Evolutionary conservation across 768 basidiomycete species (phyloP).

Genomic region (Boletus coccyginus): DNA sequence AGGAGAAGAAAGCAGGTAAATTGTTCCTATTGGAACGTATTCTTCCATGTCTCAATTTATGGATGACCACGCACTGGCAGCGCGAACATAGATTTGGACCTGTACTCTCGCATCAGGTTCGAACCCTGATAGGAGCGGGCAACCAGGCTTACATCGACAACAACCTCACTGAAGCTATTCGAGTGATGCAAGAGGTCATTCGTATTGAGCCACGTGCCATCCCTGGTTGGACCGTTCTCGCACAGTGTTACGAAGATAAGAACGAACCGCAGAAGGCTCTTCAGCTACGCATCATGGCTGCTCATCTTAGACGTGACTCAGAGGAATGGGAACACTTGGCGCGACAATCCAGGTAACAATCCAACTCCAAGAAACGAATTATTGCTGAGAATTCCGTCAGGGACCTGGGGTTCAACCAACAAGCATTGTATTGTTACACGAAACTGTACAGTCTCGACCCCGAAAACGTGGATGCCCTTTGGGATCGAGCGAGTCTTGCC

Average conservation of each 20-base stretch:
- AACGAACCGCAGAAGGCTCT: slow-evolving; percentile 16
- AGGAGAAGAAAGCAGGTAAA: slow-evolving; percentile 45
- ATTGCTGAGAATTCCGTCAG: slow-evolving; percentile 58
- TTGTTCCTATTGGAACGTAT: background rate
- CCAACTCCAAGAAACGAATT: slow-evolving; percentile 44
- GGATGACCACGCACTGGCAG: background rate
- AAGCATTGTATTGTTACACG: slow-evolving; percentile 88
- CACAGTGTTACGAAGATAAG: slow-evolving; percentile 17
- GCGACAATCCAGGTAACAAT: slow-evolving; percentile 60
- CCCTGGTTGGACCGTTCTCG: slow-evolving; percentile 74
- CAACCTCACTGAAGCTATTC: slow-evolving; percentile 64
- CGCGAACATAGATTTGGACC: slow-evolving; percentile 14
- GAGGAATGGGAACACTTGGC: slow-evolving; percentile 90
- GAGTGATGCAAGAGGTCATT: slow-evolving; percentile 88
- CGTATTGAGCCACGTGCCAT: slow-evolving; percentile 86
- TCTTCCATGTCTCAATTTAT: background rate
- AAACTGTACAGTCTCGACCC: slow-evolving; percentile 81
- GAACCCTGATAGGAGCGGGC: slow-evolving; percentile 64
- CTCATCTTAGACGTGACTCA: slow-evolving; percentile 79
- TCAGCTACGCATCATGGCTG: slow-evolving; percentile 29
- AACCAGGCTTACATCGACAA: slow-evolving; percentile 83
- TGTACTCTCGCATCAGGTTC: slow-evolving; percentile 17
- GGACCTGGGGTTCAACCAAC: slow-evolving; percentile 70
- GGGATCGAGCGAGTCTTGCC: slow-evolving; percentile 84
- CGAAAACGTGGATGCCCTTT: slow-evolving; percentile 78